Conservation (phyloP, 176 grass and related monocot genomes). For the Juncus inflexus region DNA sequence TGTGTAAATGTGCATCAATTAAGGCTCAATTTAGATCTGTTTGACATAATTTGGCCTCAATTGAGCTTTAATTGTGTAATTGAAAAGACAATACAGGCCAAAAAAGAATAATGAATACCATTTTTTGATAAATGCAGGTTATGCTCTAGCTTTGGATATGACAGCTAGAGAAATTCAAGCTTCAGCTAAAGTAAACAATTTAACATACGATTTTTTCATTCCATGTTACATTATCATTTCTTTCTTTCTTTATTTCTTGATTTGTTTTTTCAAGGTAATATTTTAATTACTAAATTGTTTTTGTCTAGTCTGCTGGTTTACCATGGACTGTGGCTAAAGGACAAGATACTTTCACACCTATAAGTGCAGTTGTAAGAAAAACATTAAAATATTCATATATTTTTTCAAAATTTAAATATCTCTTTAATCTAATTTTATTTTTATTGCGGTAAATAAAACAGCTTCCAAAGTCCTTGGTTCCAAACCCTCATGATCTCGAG, state of each 20-base stretch:
- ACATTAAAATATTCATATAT: not conserved
- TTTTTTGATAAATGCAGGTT: constrained; percentile 43
- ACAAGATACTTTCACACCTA: constrained; percentile 96
- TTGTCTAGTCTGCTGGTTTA: constrained; percentile 66
- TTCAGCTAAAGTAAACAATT: constrained; percentile 49
- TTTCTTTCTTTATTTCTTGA: not conserved
- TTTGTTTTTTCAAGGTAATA: not conserved
- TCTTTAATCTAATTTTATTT: constrained; percentile 1
- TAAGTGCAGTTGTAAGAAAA: constrained; percentile 77
- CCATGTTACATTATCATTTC: not conserved
- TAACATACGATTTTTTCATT: not conserved
- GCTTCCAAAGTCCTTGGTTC: constrained; percentile 72
- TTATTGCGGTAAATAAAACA: constrained; percentile 26
- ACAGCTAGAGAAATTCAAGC: constrained; percentile 93
- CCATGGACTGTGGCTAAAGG: constrained; percentile 97
- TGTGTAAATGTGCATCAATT: too few relatives aligned
- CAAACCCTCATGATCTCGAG: constrained; percentile 78
- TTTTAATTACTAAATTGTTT: constrained; percentile 9
- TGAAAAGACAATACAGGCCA: not conserved
- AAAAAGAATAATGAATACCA: constrained; percentile 10
- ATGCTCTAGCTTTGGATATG: constrained; percentile 98
- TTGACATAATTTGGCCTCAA: too few relatives aligned
- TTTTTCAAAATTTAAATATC: constrained; percentile 5
- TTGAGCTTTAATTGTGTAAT: too few relatives aligned
- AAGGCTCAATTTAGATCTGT: too few relatives aligned